phyloP scores from a whole-genome alignment of 2,329 filamentous ascomycete species.

The Metarhizium anisopliae region DNA sequence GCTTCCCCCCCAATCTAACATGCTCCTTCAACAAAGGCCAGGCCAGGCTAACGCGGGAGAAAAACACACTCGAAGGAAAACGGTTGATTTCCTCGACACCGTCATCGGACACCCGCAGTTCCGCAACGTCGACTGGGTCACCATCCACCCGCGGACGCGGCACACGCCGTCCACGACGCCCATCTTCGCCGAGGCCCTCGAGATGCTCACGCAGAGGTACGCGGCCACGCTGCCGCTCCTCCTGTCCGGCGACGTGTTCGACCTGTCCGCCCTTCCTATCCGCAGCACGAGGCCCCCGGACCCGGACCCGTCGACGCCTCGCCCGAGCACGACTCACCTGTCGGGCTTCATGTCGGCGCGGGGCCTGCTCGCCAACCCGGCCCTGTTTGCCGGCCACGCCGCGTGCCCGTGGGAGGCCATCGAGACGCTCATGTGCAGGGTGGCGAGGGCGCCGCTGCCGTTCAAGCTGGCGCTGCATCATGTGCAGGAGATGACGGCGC shows the following conservation, averaged over 20 bases:
- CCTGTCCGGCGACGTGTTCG: slow-evolving; percentile 62
- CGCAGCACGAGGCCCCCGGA: slow-evolving; percentile 27
- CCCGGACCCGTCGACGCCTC: not conserved
- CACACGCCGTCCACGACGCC: slow-evolving; percentile 51
- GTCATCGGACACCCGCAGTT: slow-evolving; percentile 45
- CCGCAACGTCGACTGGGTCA: slow-evolving; percentile 56
- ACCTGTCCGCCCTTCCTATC: slow-evolving; percentile 33
- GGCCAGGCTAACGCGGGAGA: not conserved
- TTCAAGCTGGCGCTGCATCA: slow-evolving; percentile 58
- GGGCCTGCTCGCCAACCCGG: slow-evolving; percentile 58
- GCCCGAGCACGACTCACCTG: slow-evolving; percentile 37
- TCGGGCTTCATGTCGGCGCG: slow-evolving; percentile 62
- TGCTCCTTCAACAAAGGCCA: too few relatives aligned
- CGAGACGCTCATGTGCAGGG: slow-evolving; percentile 51
- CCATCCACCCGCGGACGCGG: slow-evolving; percentile 58
- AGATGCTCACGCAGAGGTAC: slow-evolving; percentile 42
- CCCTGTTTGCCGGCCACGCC: slow-evolving; percentile 49
- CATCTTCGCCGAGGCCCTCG: slow-evolving; percentile 53
- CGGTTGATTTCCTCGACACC: slow-evolving; percentile 53
- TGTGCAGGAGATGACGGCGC: slow-evolving; percentile 55
- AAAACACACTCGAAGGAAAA: slow-evolving; percentile 27
- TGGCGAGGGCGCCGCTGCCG: slow-evolving; percentile 48
- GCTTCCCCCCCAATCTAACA: not conserved
- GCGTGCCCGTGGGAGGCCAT: slow-evolving; percentile 55
- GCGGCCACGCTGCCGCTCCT: slow-evolving; percentile 50